Evolutionary conservation across 345 rosid genomes (phyloP).

Genomic region (Acer negundo): DNA sequence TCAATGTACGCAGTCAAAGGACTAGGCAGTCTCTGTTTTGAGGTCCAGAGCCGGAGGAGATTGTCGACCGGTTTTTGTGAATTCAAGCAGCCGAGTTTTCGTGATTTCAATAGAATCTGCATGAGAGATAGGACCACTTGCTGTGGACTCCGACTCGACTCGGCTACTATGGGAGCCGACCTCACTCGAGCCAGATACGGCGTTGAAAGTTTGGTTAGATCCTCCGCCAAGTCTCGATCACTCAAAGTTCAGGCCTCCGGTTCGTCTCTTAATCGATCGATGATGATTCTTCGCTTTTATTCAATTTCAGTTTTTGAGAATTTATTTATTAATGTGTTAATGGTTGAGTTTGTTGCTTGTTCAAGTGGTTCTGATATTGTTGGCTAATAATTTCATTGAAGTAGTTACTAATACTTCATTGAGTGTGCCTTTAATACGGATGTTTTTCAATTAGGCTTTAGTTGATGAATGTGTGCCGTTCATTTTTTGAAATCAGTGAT

Average conservation of each 20-base stretch:
- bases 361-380: too few species aligned
- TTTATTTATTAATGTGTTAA: background rate
- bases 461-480: background rate
- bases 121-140: constrained; percentile 32
- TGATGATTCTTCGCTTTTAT: background rate
- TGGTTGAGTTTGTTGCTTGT: background rate
- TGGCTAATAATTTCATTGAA: too few species aligned
- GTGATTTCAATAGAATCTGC: constrained; percentile 21
- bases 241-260: constrained; percentile 73
- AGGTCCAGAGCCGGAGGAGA: constrained; percentile 33
- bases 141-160: constrained; percentile 38
- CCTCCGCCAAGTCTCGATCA: constrained; percentile 58
- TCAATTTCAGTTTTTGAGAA: background rate
- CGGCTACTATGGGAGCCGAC: constrained; percentile 59
- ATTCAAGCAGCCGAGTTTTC: constrained; percentile 5
- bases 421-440: too few species aligned
- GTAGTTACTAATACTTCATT: too few species aligned
- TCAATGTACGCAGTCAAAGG: constrained; percentile 50
- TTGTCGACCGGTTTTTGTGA: constrained; percentile 21
- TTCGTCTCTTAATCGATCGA: constrained; percentile 27
- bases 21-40: constrained; percentile 43
- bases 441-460: background rate
- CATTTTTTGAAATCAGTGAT: background rate
- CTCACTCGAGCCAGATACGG: constrained; percentile 52
- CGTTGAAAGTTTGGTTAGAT: constrained; percentile 37